These are phyloP conservation scores for Berberis thunbergii DNA, from an alignment of 164 flowering plant species.

Conservation along the genomic window DNA sequence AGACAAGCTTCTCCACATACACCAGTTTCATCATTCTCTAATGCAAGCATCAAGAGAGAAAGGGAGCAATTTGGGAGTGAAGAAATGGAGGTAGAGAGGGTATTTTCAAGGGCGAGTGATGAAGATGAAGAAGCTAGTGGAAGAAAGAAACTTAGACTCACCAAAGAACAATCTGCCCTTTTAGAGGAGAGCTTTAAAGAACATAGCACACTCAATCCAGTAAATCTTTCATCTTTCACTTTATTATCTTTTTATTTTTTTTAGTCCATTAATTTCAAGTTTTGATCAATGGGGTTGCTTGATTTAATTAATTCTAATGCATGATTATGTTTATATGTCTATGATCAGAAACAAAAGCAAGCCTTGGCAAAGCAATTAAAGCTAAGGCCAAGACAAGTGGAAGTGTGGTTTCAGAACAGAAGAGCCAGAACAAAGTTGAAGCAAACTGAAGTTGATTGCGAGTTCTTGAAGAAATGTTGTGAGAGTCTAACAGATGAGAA, in stretches of 20 bases:
- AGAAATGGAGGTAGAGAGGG: slow-evolving; percentile 28
- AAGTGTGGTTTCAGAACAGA: slow-evolving; percentile 56
- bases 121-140: background rate
- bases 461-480: slow-evolving; percentile 36
- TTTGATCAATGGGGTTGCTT: background rate
- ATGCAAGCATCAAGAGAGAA: slow-evolving; percentile 57
- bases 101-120: slow-evolving; percentile 37
- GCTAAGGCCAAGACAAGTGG: slow-evolving; percentile 35
- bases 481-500: slow-evolving; percentile 43
- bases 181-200: slow-evolving; percentile 41
- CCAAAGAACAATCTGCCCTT: slow-evolving; percentile 32
- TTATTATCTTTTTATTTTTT: background rate
- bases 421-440: slow-evolving; percentile 45
- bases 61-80: slow-evolving; percentile 42
- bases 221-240: slow-evolving; percentile 6
- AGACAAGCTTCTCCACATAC: slow-evolving; percentile 33
- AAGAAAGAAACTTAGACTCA: slow-evolving; percentile 33
- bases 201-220: slow-evolving; percentile 44
- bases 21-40: slow-evolving; percentile 55
- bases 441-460: slow-evolving; percentile 36
- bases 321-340: background rate
- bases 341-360: slow-evolving; percentile 28
- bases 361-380: slow-evolving; percentile 25
- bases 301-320: background rate
- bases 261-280: background rate